A percentile compares a stretch with the other conserved stretches of the same genome.
Conservation (phyloP, 257 asterid genomes). For the Plectranthus barbatus region DNA sequence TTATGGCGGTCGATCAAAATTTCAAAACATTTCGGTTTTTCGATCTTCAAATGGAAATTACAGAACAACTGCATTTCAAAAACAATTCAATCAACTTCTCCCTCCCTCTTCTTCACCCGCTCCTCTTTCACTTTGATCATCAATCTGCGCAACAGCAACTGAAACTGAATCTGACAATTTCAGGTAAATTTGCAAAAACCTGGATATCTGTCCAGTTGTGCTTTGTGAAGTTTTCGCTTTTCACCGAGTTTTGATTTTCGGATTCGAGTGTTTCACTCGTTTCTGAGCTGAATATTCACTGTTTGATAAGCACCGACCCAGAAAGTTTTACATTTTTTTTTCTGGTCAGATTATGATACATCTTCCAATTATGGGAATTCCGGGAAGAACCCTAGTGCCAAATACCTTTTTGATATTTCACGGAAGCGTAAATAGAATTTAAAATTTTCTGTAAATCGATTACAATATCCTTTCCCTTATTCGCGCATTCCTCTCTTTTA, state of each 20-base stretch:
- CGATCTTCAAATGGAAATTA: neutral
- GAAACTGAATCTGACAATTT: constrained; percentile 1
- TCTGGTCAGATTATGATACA: constrained; percentile 4
- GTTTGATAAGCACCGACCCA: constrained; percentile 10
- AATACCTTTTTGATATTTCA: neutral
- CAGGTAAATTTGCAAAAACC: constrained; percentile 30
- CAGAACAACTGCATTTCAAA: constrained; percentile 2
- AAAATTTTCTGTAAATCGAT: neutral
- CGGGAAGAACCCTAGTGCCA: neutral
- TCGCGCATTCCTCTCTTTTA: neutral
- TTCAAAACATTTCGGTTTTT: constrained; percentile 1
- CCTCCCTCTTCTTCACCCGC: constrained; percentile 5
- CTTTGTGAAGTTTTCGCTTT: neutral
- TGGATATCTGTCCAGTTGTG: constrained; percentile 6
- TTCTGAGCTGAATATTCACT: neutral
- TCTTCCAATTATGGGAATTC: neutral
- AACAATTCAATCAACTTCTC: constrained; percentile 16
- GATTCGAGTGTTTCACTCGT: no score
- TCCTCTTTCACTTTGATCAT: neutral
- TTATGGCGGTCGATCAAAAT: constrained; percentile 30
- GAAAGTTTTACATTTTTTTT: constrained; percentile 4
- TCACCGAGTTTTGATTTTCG: no score
- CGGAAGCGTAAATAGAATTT: neutral
- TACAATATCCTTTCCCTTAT: neutral
- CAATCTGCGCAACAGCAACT: constrained; percentile 5